Base-by-base conservation (phyloP, 352 stramenopile species). In the Globisporangium irregulare region DNA sequence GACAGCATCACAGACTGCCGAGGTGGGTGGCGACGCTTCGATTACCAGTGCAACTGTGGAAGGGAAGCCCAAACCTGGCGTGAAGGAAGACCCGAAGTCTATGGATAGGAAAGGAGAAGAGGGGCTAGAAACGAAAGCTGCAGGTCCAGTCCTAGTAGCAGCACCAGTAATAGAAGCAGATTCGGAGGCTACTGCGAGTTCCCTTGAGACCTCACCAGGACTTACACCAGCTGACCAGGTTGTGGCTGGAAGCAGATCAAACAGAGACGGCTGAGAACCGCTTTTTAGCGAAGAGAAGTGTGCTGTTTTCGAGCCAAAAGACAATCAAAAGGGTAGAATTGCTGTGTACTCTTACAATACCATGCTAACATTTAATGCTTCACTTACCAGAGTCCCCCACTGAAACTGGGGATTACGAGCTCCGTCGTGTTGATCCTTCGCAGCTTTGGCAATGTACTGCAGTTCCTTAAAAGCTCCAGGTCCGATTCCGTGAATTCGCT, bases 391-490 rank as follows among this genome's bases (percentile, higher is more conserved):
- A 60, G n/a, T 9, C 24, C 54, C 6, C 54, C 34, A 22, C 34
- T 43, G 3, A 60, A 34, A n/a, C 7, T 60, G 15, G 54, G 54
- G 18, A 60, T 60, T 27, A 60, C 54, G 18, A 60, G 54, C 54
- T 60, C 27, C 5, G 54, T 60, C 27, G 27, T 43, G n/a, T 60
- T 60, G 27, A 60, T 43, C 22, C 54, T 10, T 18, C 27, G 27
- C 15, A 60, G 54, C 1, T 60, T 60, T 0, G 10, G 5, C 27
- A 60, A 15, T 22, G 2, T 24, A 4, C 27, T 27, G 22, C 15
- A 15, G 3, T 59, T 3, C 5, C 12, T 59, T 27, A 60, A 18
- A 20, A 60, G 4, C 27, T 43, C 54, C 15, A 60, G 27, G 14
- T 60, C 54, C 5, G 27, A 27, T 20, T 43, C 54, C 1, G 32